phyloP scores from a whole-genome alignment of 108 stramenopile species.

The Skeletonema potamos region DNA sequence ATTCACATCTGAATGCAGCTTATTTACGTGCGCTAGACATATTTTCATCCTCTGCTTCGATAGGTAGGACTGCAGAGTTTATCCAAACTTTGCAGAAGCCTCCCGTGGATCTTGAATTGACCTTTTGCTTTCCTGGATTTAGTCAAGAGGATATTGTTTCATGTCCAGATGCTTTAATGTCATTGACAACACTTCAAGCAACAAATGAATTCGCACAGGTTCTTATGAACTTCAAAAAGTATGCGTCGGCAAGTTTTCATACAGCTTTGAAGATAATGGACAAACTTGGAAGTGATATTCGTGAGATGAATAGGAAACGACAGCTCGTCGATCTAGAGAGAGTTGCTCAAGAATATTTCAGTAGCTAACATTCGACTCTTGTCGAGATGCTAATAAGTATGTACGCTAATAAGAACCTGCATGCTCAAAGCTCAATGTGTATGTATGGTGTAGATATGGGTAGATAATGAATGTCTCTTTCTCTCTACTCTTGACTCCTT shows the following conservation, averaged over 20 bases:
- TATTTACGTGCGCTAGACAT: slow-evolving; percentile 2
- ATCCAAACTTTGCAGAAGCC: slow-evolving; percentile 2
- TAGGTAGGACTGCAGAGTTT: slow-evolving; percentile 5
- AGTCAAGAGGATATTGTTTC: not conserved
- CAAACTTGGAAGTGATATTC: slow-evolving; percentile 1
- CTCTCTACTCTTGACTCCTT: too few relatives aligned
- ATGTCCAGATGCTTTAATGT: slow-evolving; percentile 7
- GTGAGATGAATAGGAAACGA: not conserved
- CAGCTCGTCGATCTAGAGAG: too few relatives aligned
- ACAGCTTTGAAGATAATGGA: slow-evolving; percentile 50
- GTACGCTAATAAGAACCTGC: too few relatives aligned
- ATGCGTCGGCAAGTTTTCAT: slow-evolving; percentile 39
- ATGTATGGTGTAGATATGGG: too few relatives aligned
- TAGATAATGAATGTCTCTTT: too few relatives aligned
- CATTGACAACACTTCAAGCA: not conserved
- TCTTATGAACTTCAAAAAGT: not conserved
- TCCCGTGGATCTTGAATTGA: not conserved
- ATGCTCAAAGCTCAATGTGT: too few relatives aligned
- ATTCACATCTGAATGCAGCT: not conserved
- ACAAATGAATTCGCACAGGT: not conserved
- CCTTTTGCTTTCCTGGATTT: slow-evolving; percentile 19
- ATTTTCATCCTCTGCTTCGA: not conserved
- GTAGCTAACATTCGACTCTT: too few relatives aligned
- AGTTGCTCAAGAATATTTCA: too few relatives aligned
- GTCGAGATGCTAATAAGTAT: too few relatives aligned